Base-by-base conservation (phyloP, 805 yeast genomes). In the Tetrapisispora taiwanensis region DNA sequence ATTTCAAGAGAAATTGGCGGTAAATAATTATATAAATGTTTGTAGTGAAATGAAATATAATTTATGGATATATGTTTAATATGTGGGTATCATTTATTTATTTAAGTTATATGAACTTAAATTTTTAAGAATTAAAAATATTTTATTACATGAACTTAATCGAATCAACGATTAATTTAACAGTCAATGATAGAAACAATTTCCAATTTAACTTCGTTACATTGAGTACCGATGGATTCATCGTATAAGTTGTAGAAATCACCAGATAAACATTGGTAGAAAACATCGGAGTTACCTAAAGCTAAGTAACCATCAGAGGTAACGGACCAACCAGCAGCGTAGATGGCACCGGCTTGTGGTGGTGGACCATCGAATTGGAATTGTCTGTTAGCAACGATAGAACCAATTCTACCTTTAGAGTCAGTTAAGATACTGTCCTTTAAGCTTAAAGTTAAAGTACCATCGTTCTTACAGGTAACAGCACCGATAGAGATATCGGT, bases 281-380 rank as follows among this genome's bases (percentile, higher is more conserved):
- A 79, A 33, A 70, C 68, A 41, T 75, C 74, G 41, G 63, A 58
- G 52, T 66, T 62, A 62, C 84, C 84, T 46, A 79, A 60, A 30
- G 82, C 82, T 54, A 79, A 71, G 65, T 70, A 68, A 45, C 75
- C 78, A 33, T 70, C 77, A 50, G 58, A 51, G 40, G 74, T 66
- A 38, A 75, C 64, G 39, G 75, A 67, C 81, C 79, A 74, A 49
- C 81, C 81, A 39, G 74, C 74, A 49, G 81, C 79, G 55, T 71
- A 74, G 53, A 75, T 69, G 43, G 80, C 66, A 58, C 80, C 81
- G 26, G 79, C 81, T 70, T 79, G 84, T 51, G 84, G 84, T 63
- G 83, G 80, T 46, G 83, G 83, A 54, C 84, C 84, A 59, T 79
- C 84, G 57, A 78, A 79, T 67, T 79, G 84, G 73, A 79, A 77